A percentile compares a stretch with the other conserved stretches of the same genome.
Conservation (phyloP, 192 early-diverging fungal species). For the Coemansia sp. region DNA sequence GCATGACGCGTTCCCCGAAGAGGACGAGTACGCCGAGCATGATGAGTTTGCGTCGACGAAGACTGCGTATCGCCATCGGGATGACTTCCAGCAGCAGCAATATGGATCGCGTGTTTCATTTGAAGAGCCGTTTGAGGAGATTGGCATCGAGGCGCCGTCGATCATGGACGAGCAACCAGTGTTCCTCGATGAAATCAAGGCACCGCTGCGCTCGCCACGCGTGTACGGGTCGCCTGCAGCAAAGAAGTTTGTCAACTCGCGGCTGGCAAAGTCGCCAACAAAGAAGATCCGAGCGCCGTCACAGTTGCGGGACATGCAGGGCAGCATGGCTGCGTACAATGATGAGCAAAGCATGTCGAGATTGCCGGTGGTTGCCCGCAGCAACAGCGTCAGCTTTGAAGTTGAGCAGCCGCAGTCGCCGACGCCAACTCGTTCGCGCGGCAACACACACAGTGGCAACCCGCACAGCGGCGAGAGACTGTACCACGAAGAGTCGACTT, state of each 20-base stretch:
- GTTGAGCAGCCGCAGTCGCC: constrained; percentile 22
- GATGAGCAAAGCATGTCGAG: background rate
- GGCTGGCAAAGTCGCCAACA: constrained; percentile 36
- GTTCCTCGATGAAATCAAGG: constrained; percentile 34
- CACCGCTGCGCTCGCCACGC: constrained; percentile 23
- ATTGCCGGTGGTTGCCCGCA: constrained; percentile 19
- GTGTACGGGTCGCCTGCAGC: constrained; percentile 46
- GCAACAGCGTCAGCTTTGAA: constrained; percentile 16
- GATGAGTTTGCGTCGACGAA: constrained; percentile 23
- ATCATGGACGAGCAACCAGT: constrained; percentile 48
- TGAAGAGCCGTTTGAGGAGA: constrained; percentile 31
- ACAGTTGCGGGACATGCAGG: constrained; percentile 11
- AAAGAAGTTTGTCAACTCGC: constrained; percentile 40
- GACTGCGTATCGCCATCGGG: constrained; percentile 11
- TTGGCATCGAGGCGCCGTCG: constrained; percentile 20
- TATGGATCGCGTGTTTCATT: constrained; percentile 25
- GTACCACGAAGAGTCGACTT: constrained; percentile 1
- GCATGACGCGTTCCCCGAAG: constrained; percentile 35
- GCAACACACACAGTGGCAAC: constrained; percentile 21
- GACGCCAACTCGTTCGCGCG: constrained; percentile 17
- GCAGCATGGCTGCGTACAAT: constrained; percentile 2
- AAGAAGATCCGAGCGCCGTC: constrained; percentile 1
- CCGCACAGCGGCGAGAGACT: constrained; percentile 11
- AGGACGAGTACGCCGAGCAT: constrained; percentile 33
- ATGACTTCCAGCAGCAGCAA: constrained; percentile 1